phyloP scores from a whole-genome alignment of 257 asterid genomes.

The Voacanga thouarsii region DNA sequence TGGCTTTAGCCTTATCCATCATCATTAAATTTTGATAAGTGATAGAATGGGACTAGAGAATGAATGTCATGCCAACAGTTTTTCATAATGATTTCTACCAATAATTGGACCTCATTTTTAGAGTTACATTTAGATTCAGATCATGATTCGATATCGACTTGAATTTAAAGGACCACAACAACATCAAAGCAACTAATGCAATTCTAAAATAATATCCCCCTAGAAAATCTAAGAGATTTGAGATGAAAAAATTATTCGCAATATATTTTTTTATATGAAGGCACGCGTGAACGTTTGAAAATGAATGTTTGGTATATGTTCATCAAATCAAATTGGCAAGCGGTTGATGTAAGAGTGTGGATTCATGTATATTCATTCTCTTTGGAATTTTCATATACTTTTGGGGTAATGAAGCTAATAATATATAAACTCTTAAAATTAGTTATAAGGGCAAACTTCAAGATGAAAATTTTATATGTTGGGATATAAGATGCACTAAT shows the following conservation, averaged over 20 bases:
- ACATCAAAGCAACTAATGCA: background rate
- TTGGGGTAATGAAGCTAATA: no score
- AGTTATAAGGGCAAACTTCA: no score
- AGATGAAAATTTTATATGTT: no score
- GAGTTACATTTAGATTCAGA: conserved; percentile 22
- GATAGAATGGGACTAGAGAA: conserved; percentile 45
- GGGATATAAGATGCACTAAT: background rate
- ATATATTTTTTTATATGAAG: background rate
- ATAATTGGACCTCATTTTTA: conserved; percentile 32
- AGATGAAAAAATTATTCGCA: background rate
- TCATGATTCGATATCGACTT: conserved; percentile 26
- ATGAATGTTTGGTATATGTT: no score
- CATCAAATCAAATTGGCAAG: no score
- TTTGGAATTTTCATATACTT: no score
- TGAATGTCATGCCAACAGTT: conserved; percentile 48
- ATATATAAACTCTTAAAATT: no score
- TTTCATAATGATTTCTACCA: conserved; percentile 20
- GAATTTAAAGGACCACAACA: conserved; percentile 32
- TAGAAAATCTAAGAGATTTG: conserved; percentile 12
- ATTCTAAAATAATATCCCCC: background rate
- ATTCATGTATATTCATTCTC: no score
- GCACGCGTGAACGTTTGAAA: no score
- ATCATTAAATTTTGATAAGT: conserved; percentile 28
- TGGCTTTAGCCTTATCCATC: conserved; percentile 14
- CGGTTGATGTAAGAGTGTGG: no score